Conservation (phyloP, 805 yeast species). For the Yarrowia porcina region DNA sequence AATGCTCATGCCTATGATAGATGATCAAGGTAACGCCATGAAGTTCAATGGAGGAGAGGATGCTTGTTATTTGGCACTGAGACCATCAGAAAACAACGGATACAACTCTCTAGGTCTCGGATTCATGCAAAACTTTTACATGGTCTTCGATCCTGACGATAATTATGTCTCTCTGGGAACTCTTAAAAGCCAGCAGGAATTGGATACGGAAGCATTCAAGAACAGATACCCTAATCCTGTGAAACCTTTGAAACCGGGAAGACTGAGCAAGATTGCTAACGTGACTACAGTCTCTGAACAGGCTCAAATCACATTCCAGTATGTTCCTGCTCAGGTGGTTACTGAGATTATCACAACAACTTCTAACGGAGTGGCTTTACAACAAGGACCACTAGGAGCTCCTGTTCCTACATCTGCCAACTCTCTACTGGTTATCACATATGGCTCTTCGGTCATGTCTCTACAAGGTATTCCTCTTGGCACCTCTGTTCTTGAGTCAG, state of each 20-base stretch:
- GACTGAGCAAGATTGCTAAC: slow-evolving; percentile 1
- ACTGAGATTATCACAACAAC: slow-evolving; percentile 9
- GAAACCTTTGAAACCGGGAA: slow-evolving; percentile 11
- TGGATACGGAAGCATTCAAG: neutral
- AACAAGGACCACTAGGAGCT: neutral
- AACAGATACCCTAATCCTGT: slow-evolving; percentile 5
- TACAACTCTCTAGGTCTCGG: slow-evolving; percentile 30
- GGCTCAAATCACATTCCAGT: slow-evolving; percentile 15
- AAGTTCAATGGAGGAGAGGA: slow-evolving; percentile 27
- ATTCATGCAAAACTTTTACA: slow-evolving; percentile 30
- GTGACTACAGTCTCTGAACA: slow-evolving; percentile 15
- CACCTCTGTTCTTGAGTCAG: neutral
- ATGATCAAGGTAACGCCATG: slow-evolving; percentile 27
- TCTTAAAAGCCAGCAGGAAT: neutral
- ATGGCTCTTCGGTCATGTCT: slow-evolving; percentile 13
- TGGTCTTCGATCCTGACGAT: slow-evolving; percentile 30
- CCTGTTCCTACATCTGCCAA: neutral
- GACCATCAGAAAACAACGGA: slow-evolving; percentile 28
- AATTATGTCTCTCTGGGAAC: slow-evolving; percentile 30
- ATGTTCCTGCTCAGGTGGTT: neutral
- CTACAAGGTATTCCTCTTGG: slow-evolving; percentile 5
- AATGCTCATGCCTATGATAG: slow-evolving; percentile 28
- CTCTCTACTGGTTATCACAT: neutral
- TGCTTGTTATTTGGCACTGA: slow-evolving; percentile 31
- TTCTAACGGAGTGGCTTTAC: neutral